Base-by-base conservation (phyloP, 2,329 filamentous ascomycete species). In the Drechslerella dactyloides region DNA sequence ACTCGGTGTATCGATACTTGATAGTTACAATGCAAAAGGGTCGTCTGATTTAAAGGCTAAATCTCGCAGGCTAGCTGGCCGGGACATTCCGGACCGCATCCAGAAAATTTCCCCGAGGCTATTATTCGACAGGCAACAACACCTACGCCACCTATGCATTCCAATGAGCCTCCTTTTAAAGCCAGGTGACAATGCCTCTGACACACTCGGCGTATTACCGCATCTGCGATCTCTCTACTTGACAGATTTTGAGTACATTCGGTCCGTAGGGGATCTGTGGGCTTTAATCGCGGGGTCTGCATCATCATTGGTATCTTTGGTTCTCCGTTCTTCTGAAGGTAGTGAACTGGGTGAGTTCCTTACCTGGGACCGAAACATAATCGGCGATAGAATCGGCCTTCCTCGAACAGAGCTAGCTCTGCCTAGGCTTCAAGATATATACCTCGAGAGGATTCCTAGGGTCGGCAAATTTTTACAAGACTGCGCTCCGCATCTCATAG, bases 401-500 rank as follows among this genome's bases (percentile, higher is more conserved):
- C 33, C 64, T 15, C 17, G 15, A 1, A 69, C 64, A 2, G 21
- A 52, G 11, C 30, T 69, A 5, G 23, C 24, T 10, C 35, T 62
- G 8, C 15, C 1, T 6, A 62, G 48, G 11, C 33, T 69, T 1
- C 51, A 35, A 17, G 64, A 69, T 15, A 37, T 69, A 11, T 56
- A 51, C 40, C 44, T 69, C 1, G 57, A 69, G 11, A 52, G 64
- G 2, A 53, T 69, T 5, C 57, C 64, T 3, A 17, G 56, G 5
- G 30, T 69, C 1, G 44, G 52, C 21, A 52, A 46, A 8, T 40
- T 69, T 1, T n/a, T 69, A 2, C 15, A 44, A 15, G 65, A 69
- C 15, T 69, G 65, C 21, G 65, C 58, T 2, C 65, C 65, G 0
- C 35, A 57, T n/a, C 35, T 69, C 3, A 50, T 69, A 17, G 33